A percentile compares a stretch with the other conserved stretches of the same genome.
Evolutionary conservation across 371 early-diverging fungal species (phyloP).

Genomic region (Actinomortierella ambigua): DNA sequence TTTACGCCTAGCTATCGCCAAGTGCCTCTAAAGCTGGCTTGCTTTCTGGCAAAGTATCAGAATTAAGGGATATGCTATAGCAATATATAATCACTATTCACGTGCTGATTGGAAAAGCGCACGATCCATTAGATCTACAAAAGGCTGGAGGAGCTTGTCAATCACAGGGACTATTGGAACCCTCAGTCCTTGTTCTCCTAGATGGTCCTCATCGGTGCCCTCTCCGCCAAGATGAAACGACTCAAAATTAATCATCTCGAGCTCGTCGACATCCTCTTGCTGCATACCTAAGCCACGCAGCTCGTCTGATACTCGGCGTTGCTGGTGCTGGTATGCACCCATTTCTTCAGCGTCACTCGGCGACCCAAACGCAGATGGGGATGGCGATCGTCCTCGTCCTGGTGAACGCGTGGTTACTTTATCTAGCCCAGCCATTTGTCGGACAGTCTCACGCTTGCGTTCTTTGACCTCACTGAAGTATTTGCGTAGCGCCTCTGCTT

Average conservation of each 20-base stretch:
- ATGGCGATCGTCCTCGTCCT: too few relatives aligned
- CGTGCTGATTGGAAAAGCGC: slow-evolving; percentile 32
- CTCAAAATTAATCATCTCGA: slow-evolving; percentile 33
- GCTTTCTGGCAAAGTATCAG: too few relatives aligned
- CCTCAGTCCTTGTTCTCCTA: slow-evolving; percentile 7
- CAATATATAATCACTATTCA: too few relatives aligned
- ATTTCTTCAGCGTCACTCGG: too few relatives aligned
- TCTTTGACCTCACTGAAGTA: slow-evolving; percentile 34
- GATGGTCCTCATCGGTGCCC: slow-evolving; percentile 8
- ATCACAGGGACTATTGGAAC: slow-evolving; percentile 33
- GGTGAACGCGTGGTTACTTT: slow-evolving; percentile 1
- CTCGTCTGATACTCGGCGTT: slow-evolving; percentile 17
- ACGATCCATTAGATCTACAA: slow-evolving; percentile 33
- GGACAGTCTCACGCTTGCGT: slow-evolving; percentile 29
- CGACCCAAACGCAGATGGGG: too few relatives aligned
- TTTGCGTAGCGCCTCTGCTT: slow-evolving; percentile 22
- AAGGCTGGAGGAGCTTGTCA: slow-evolving; percentile 24
- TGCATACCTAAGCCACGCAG: slow-evolving; percentile 27
- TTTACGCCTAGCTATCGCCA: too few relatives aligned
- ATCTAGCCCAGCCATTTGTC: slow-evolving; percentile 38
- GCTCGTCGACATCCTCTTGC: slow-evolving; percentile 40
- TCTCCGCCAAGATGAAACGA: background rate
- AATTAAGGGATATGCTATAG: too few relatives aligned
- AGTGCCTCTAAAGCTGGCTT: too few relatives aligned
- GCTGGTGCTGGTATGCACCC: background rate